Percentiles rank a stretch among this genome's conserved stretches.
Conservation (phyloP, 129 eudicot species). For the Dittrichia graveolens region DNA sequence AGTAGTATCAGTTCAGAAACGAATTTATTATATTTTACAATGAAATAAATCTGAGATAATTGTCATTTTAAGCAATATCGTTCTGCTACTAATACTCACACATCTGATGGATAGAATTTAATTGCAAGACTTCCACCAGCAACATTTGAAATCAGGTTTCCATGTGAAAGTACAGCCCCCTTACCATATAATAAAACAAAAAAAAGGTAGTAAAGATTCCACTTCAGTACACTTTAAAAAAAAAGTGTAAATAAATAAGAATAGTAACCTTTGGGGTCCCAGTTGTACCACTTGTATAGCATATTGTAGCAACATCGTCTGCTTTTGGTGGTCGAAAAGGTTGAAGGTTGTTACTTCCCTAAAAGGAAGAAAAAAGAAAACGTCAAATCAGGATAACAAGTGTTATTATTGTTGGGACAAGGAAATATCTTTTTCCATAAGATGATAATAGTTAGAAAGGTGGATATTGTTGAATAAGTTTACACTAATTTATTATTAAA, state of each 20-base stretch:
- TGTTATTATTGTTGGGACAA: not conserved
- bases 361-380: not conserved
- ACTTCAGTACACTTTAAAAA: slow-evolving; percentile 4
- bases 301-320: slow-evolving; percentile 80
- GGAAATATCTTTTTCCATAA: not conserved
- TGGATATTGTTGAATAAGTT: too few relatives aligned
- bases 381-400: too few relatives aligned
- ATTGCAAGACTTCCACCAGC: slow-evolving; percentile 56
- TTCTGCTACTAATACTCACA: slow-evolving; percentile 49
- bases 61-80: slow-evolving; percentile 4
- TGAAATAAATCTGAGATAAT: slow-evolving; percentile 6
- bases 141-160: slow-evolving; percentile 65
- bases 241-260: not conserved
- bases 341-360: slow-evolving; percentile 62
- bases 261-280: slow-evolving; percentile 86
- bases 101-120: slow-evolving; percentile 60
- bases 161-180: slow-evolving; percentile 84
- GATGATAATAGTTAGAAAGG: too few relatives aligned
- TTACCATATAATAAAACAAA: slow-evolving; percentile 25
- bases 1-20: slow-evolving; percentile 11
- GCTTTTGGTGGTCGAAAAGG: slow-evolving; percentile 75
- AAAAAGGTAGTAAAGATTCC: not conserved
- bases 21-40: slow-evolving; percentile 3
- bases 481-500: not conserved
- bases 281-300: slow-evolving; percentile 97